Percentiles rank a stretch among this genome's conserved stretches.
Conservation (phyloP, 352 stramenopile genomes). For the Globisporangium alternatum region DNA sequence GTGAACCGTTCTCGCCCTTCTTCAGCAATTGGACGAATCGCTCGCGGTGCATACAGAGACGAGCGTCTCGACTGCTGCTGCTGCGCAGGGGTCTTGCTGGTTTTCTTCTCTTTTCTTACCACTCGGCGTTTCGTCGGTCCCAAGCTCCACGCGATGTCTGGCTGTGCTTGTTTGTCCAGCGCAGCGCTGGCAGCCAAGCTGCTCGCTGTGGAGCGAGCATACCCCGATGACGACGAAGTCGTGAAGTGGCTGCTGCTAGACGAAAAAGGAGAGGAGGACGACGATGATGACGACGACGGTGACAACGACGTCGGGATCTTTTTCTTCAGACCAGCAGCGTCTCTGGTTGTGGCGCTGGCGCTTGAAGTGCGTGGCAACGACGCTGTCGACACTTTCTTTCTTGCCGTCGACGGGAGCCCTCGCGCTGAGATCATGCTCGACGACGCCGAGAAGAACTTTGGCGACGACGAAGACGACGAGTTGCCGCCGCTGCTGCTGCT, state of each 20-base stretch:
- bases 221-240: conserved; percentile 11
- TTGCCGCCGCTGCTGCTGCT: conserved; percentile 2
- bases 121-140: conserved; percentile 33
- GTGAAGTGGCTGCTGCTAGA: conserved; percentile 7
- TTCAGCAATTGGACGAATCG: conserved; percentile 15
- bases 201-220: conserved; percentile 3
- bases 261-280: conserved; percentile 3
- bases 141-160: conserved; percentile 24
- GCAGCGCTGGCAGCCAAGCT: not conserved
- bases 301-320: conserved; percentile 7
- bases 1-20: conserved; percentile 5
- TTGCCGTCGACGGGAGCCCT: conserved; percentile 2
- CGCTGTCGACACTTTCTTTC: conserved; percentile 13
- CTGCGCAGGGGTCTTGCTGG: conserved; percentile 15
- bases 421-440: conserved; percentile 15
- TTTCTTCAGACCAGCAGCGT: conserved; percentile 15
- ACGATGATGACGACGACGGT: not conserved
- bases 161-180: not conserved
- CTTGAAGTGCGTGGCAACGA: not conserved
- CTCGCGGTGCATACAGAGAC: conserved; percentile 16
- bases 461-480: conserved; percentile 12
- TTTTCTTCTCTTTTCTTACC: conserved; percentile 39
- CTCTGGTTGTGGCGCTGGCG: not conserved
- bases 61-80: conserved; percentile 3
- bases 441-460: conserved; percentile 27